phyloP scores from a whole-genome alignment of 139 green algal genomes.

The Marvania coccoides region DNA sequence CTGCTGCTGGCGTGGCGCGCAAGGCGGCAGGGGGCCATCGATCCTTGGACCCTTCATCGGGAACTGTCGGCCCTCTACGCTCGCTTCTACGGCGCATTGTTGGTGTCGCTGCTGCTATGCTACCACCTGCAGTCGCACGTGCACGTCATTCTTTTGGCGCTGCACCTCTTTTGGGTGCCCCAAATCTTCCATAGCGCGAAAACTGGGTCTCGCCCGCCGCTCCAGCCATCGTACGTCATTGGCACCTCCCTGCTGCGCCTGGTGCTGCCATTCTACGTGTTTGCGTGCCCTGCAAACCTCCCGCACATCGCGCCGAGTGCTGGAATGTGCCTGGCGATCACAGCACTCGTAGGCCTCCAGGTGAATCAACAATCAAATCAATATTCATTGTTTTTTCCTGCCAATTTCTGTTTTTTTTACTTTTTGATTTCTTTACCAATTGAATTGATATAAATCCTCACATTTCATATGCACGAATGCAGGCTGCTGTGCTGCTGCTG shows the following conservation, averaged over 20 bases:
- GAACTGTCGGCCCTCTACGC: constrained; percentile 76
- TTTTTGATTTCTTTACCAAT: too few relatives aligned
- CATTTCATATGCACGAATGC: too few relatives aligned
- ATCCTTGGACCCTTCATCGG: constrained; percentile 51
- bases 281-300: constrained; percentile 57
- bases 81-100: constrained; percentile 71
- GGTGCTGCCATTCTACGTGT: constrained; percentile 73
- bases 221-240: constrained; percentile 65
- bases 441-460: too few relatives aligned
- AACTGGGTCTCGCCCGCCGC: constrained; percentile 49
- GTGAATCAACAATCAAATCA: constrained; percentile 15
- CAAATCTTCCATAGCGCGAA: constrained; percentile 66
- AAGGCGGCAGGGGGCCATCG: constrained; percentile 24
- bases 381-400: too few relatives aligned
- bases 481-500: constrained; percentile 52
- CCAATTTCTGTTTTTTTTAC: too few relatives aligned
- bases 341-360: constrained; percentile 35
- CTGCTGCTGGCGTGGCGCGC: constrained; percentile 76
- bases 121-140: constrained; percentile 43
- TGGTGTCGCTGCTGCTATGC: constrained; percentile 46
- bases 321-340: constrained; percentile 34
- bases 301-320: constrained; percentile 25
- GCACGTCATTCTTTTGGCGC: constrained; percentile 34
- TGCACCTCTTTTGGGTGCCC: constrained; percentile 77
- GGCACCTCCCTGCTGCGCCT: constrained; percentile 51